A percentile compares a stretch with the other conserved stretches of the same genome.
Evolutionary conservation across 768 basidiomycete genomes (phyloP).

Genomic region (Stropharia rugosoannulata): DNA sequence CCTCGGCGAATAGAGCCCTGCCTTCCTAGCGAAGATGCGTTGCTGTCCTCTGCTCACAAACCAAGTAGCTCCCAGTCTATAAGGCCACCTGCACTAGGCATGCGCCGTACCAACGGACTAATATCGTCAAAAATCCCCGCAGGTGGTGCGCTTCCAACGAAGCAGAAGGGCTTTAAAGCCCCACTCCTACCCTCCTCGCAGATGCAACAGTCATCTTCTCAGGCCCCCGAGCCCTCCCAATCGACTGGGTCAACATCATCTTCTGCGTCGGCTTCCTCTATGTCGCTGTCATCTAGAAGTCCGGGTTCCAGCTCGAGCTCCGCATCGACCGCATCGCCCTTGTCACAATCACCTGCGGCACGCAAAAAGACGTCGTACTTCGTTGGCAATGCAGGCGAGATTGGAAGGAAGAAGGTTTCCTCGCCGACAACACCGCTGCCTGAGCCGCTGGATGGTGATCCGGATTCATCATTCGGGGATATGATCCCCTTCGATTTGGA

Average conservation of each 20-base stretch:
- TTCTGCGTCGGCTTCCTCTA: neutral
- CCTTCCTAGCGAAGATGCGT: conserved; percentile 1
- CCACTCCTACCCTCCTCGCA: conserved; percentile 27
- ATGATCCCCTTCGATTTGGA: conserved; percentile 32
- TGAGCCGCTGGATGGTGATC: conserved; percentile 21
- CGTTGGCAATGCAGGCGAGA: neutral
- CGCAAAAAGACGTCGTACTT: neutral
- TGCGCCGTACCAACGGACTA: conserved; percentile 33
- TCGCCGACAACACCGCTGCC: conserved; percentile 11
- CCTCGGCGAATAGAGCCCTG: neutral
- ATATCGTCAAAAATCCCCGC: conserved; percentile 8
- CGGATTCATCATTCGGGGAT: conserved; percentile 30
- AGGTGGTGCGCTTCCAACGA: conserved; percentile 23
- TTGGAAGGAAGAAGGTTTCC: neutral
- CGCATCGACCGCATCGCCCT: neutral
- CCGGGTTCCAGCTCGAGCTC: neutral
- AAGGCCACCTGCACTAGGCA: conserved; percentile 34
- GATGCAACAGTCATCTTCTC: conserved; percentile 6
- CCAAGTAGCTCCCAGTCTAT: conserved; percentile 14
- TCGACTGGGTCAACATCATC: neutral
- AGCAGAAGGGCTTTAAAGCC: conserved; percentile 36
- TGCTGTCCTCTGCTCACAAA: conserved; percentile 13
- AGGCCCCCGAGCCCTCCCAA: neutral
- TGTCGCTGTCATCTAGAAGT: neutral
- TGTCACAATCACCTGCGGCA: neutral